Base-by-base conservation (phyloP, 169 alveolate genomes). In the Babesia caballi region DNA sequence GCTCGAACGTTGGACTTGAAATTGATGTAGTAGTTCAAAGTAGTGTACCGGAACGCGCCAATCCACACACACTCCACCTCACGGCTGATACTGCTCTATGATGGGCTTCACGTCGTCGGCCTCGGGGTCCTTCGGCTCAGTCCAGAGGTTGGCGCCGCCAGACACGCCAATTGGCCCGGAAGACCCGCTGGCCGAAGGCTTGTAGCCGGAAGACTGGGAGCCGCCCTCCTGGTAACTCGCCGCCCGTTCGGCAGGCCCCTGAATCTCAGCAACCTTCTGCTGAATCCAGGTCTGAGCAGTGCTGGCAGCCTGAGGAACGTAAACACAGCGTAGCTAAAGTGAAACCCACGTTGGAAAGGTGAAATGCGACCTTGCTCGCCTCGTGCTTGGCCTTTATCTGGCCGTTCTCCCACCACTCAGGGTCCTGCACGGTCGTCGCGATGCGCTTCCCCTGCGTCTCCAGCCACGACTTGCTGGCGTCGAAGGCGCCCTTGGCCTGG, bases 371-470 rank as follows among this genome's bases (percentile, higher is more conserved):
- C 70, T 67, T 78, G 27, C 54, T 17, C 19, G 87, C 87, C 42
- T 70, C 87, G 9, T 51, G 57, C 35, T 70, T 78, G 14, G 83
- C 83, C 25, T 68, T 78, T 46, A 33, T 49, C 28, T 78, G 82
- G 66, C 42, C 70, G 28, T 25, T 65, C 50, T 78, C 83, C 87
- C 87, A 78, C 75, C 75, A 78, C n/a, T 66, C 87, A 14, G 87
- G 83, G 51, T 78, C 63, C 77, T 78, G 87, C 25, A 69, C 83
- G 33, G 65, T 67, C 12, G 66, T 41, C 28, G 82, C 83, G 56
- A 78, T 27, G n/a, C 61, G 63, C 54, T 78, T 78, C 19, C 83
- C 46, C 67, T 78, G 66, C 14, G 49, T 63, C 28, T 60, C 81
- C 21, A 78, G 9, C 87, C 87, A 78, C 33, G 69, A 38, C 38